Evolutionary conservation across 2,329 filamentous ascomycete species (phyloP), one percentile per base, ranked within the genome.

Genomic region (Penicillium hesseltinei): DNA sequence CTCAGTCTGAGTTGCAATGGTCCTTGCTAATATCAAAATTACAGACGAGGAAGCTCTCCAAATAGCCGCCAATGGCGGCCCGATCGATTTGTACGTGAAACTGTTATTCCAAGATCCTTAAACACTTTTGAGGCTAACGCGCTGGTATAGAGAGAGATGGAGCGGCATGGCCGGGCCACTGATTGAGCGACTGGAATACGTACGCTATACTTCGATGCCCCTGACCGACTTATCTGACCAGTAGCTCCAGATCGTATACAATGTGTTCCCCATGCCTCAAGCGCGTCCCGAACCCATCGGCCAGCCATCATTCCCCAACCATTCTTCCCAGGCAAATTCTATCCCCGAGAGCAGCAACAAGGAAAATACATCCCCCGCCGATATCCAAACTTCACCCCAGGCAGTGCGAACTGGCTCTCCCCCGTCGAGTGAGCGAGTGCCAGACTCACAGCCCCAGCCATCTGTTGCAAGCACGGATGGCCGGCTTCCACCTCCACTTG

Each of bases 251-350:
- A 93, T 92, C 64, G 84, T 89, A 40, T 83, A 84, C 73, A 81
- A 86, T 70, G 87, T 88, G 51, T 96, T 96, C 67, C 86, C 89
- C 42, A 87, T 88, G 65, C 89, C 89, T 11, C 80, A 78, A 52
- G 75, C 85, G 51, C 81, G 77, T 43, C 73, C 76, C 58, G 61
- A 63, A 36, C 38, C 58, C 31, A 43, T 48, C 33, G 54, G 58
- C 52, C 66, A 67, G 39, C 70, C 65, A 47, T 61, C 60, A 38
- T 66, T 64, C 40, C 58, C 62, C 52, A 64, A 60, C 33, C 59
- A 55, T 51, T 58, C 61, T 60, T 67, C 59, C 51, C 71, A 60
- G 40, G 56, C 64, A 50, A 72, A 66, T 55, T 61, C 67, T 21
- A 48, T 66, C 7, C 61, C 64, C 31, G 65, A 65, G 49, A 74